Percentiles rank a stretch among this genome's conserved stretches.
Evolutionary conservation across 345 rosid species (phyloP).

Genomic region (Clarkia xantiana): DNA sequence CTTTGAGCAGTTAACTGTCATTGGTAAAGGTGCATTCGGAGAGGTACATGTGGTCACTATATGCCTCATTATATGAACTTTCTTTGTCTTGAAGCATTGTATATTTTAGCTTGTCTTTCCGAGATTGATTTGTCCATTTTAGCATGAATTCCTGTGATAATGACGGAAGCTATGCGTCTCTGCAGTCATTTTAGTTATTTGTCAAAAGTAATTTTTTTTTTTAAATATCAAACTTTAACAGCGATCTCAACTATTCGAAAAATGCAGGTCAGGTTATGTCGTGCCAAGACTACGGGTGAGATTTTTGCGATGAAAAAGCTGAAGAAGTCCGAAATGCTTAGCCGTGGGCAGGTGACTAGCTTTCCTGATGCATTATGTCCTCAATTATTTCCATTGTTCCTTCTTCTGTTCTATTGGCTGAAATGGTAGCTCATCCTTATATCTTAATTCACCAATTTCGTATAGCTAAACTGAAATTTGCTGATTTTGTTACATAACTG

Average conservation of each 20-base stretch:
- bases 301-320: slow-evolving; percentile 92
- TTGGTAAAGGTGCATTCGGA: slow-evolving; percentile 96
- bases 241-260: background rate
- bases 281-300: slow-evolving; percentile 72
- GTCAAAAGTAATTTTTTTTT: no score
- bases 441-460: no score
- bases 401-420: background rate
- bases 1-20: slow-evolving; percentile 70
- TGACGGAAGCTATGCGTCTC: no score
- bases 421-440: no score
- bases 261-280: slow-evolving; percentile 75
- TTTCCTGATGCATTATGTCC: no score
- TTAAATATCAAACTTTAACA: no score
- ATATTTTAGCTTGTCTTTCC: background rate
- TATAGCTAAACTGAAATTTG: no score
- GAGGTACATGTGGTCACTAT: slow-evolving; percentile 37
- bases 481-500: no score
- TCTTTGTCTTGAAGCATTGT: background rate
- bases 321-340: slow-evolving; percentile 97
- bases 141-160: no score
- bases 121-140: no score
- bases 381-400: background rate
- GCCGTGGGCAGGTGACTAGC: slow-evolving; percentile 83
- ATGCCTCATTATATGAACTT: background rate
- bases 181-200: no score